A percentile compares a stretch with the other conserved stretches of the same genome.
Evolutionary conservation across 148 eudicot genomes (phyloP).

Genomic region (Nepenthes gracilis): DNA sequence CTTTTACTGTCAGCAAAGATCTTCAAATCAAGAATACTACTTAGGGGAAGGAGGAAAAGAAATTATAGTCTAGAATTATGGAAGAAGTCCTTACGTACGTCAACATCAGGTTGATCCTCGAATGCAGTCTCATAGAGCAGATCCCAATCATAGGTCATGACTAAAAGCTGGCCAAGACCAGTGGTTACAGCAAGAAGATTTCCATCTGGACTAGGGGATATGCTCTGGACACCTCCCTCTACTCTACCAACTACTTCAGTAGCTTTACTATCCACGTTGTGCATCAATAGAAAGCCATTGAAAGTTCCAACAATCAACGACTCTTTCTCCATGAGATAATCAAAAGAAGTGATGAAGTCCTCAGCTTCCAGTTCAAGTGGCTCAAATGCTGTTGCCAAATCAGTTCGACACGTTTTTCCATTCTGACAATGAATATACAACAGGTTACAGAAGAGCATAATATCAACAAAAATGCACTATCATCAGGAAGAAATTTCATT

Average conservation of each 20-base stretch:
- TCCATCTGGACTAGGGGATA: constrained; percentile 97
- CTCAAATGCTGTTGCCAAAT: constrained; percentile 27
- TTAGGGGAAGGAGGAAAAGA: background rate
- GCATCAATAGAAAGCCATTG: constrained; percentile 56
- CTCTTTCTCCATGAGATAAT: constrained; percentile 96
- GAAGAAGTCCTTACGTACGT: constrained; percentile 73
- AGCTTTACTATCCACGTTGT: constrained; percentile 46
- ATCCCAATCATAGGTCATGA: constrained; percentile 97
- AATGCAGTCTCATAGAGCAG: constrained; percentile 65
- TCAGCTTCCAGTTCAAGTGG: constrained; percentile 64
- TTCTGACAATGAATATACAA: constrained; percentile 30
- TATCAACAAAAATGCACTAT: background rate
- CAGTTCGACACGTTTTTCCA: constrained; percentile 37
- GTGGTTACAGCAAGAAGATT: constrained; percentile 79
- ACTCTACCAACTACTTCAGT: constrained; percentile 83
- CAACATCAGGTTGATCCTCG: constrained; percentile 53
- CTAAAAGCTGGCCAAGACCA: constrained; percentile 74
- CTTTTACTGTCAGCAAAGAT: background rate
- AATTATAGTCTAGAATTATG: constrained; percentile 1
- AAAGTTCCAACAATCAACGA: constrained; percentile 79
- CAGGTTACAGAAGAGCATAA: background rate
- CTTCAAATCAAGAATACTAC: background rate
- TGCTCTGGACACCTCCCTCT: constrained; percentile 91
- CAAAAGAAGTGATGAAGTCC: constrained; percentile 67
- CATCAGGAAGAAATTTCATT: too few species aligned